Evolutionary conservation across 768 basidiomycete species (phyloP).

Genomic region (Solioccasus polychromus): DNA sequence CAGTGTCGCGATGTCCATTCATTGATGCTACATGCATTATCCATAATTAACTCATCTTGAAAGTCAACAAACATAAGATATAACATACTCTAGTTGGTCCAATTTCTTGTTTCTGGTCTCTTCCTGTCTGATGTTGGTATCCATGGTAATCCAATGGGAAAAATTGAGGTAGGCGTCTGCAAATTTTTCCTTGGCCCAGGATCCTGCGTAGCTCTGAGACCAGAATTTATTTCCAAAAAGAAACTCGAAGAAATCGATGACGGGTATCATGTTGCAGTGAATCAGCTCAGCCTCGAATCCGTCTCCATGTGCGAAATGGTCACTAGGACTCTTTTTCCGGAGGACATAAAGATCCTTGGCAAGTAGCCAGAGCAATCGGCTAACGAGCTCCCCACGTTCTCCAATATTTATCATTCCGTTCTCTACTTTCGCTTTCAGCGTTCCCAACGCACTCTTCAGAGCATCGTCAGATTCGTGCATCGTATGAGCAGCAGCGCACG

Average conservation of each 20-base stretch:
- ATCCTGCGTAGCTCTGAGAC: not conserved
- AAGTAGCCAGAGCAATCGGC: too few species aligned
- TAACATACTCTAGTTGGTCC: not conserved
- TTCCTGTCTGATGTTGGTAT: not conserved
- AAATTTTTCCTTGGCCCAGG: not conserved
- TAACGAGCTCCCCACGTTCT: slow-evolving; percentile 6
- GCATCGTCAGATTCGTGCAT: not conserved
- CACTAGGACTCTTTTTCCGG: too few species aligned
- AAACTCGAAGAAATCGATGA: slow-evolving; percentile 4
- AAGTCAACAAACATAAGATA: not conserved
- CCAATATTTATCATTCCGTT: slow-evolving; percentile 7
- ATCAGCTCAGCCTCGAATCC: not conserved
- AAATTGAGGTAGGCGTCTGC: slow-evolving; percentile 7
- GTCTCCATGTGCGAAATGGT: not conserved
- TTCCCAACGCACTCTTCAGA: not conserved
- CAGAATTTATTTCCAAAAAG: slow-evolving; percentile 2
- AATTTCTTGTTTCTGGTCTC: not conserved
- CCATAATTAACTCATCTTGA: too few species aligned
- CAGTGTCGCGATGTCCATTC: too few species aligned
- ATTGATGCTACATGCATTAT: too few species aligned
- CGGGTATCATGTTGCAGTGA: slow-evolving; percentile 3
- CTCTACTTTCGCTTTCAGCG: not conserved
- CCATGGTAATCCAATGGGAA: slow-evolving; percentile 12
- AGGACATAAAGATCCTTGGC: too few species aligned
- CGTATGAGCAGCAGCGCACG: not conserved